These are phyloP conservation scores for Fonsecaea erecta DNA, from an alignment of 2,329 filamentous ascomycete species.

Conservation along the genomic window DNA sequence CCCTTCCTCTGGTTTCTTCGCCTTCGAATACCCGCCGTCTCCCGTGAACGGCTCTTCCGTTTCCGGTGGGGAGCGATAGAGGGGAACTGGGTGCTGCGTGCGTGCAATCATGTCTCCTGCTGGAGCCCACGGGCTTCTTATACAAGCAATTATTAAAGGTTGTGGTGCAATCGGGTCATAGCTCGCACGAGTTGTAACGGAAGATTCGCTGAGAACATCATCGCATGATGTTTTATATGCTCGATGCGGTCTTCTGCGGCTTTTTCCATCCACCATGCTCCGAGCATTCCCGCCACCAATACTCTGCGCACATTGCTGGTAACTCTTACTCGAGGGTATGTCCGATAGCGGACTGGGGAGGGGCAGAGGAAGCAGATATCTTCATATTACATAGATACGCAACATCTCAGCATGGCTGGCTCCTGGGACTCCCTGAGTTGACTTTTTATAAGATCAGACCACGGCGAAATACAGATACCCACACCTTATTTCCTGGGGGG, in stretches of 20 bases:
- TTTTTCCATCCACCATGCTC: conserved; percentile 8
- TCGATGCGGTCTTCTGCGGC: conserved; percentile 17
- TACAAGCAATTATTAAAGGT: conserved; percentile 10
- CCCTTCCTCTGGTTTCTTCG: neutral
- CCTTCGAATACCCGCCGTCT: conserved; percentile 7
- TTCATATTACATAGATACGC: conserved; percentile 9
- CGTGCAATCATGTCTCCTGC: neutral
- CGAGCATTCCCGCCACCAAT: conserved; percentile 23
- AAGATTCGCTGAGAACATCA: conserved; percentile 8
- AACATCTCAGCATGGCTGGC: conserved; percentile 1
- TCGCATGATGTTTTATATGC: neutral
- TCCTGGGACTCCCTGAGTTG: neutral
- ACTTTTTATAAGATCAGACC: neutral
- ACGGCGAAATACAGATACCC: neutral
- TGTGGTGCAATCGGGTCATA: neutral
- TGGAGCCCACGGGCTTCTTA: neutral
- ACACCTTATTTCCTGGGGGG: neutral
- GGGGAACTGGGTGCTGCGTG: neutral
- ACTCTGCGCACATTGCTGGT: conserved; percentile 10
- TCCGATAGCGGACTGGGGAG: neutral
- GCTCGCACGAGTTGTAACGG: neutral
- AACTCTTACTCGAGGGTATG: conserved; percentile 2
- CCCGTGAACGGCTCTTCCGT: conserved; percentile 21
- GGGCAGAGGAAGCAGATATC: neutral
- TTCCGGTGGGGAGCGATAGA: conserved; percentile 12